A percentile compares a stretch with the other conserved stretches of the same genome.
phyloP scores from a whole-genome alignment of 768 basidiomycete species.

The Lentinus tigrinus region DNA sequence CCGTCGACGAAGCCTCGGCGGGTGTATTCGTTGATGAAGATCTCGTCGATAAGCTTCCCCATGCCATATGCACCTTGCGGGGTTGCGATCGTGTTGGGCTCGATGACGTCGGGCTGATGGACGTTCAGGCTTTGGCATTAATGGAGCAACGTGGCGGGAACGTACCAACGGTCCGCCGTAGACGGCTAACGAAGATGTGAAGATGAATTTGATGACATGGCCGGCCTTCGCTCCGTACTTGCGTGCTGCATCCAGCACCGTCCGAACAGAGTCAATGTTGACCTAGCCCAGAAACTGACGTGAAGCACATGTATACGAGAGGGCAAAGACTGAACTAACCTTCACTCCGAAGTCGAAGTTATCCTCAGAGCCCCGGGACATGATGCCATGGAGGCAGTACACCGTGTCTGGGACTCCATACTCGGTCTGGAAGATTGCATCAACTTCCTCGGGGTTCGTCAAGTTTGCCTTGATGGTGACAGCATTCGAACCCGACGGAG shows the following conservation, averaged over 20 bases:
- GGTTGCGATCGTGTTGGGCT: constrained; percentile 47
- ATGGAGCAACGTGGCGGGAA: not conserved
- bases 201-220: constrained; percentile 49
- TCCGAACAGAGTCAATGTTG: constrained; percentile 56
- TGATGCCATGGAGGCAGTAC: constrained; percentile 56
- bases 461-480: constrained; percentile 41
- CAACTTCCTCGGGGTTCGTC: constrained; percentile 35
- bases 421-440: constrained; percentile 38
- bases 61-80: constrained; percentile 59
- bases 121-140: not conserved
- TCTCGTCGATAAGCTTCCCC: constrained; percentile 53
- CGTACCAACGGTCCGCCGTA: constrained; percentile 53
- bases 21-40: constrained; percentile 59
- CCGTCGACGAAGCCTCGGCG: constrained; percentile 58
- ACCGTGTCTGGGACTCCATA: constrained; percentile 43
- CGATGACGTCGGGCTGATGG: constrained; percentile 42
- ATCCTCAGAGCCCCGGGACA: constrained; percentile 62
- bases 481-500: constrained; percentile 30
- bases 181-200: constrained; percentile 58
- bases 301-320: no score
- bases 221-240: constrained; percentile 22
- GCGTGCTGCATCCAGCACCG: constrained; percentile 39
- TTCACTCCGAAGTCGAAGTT: constrained; percentile 57
- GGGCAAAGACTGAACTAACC: constrained; percentile 24
- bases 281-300: constrained; percentile 31